Base-by-base conservation (phyloP, 805 yeast species). In the Candida verbasci region DNA sequence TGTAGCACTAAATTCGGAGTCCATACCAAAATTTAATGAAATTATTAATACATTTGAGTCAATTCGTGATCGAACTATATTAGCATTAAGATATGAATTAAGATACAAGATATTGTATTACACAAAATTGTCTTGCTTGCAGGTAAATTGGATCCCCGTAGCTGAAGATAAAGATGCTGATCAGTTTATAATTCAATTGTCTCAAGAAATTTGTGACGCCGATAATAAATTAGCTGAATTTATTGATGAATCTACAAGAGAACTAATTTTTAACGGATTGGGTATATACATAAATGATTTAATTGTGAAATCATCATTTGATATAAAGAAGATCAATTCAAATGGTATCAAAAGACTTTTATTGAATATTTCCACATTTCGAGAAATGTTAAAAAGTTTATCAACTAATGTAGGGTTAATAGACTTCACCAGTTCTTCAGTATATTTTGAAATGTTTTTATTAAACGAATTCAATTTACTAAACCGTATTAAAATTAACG, bases 361-460 rank as follows among this genome's bases (percentile, higher is more conserved):
- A 40, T 63, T 77, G 46, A 82, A 82, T 51, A 75, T 83, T 15
- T 65, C 77, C 35, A 78, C 82, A 1, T 56, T 82, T 29, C 87
- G 80, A 57, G 89, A 82, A 52, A 74, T 79, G 72, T 66, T 83
- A 38, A 69, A 83, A 41, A 76, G 74, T 41, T 68, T 82, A 23
- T 69, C 75, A 51, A 51, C 56, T 17, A 65, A 68, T 40, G 78
- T 82, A 0, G 71, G 70, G 25, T 63, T 62, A 14, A 76, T 80
- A 10, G 72, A 77, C 42, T 80, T 82, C 49, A 52, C 67, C 17
- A 57, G 65, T 18, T 69, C 84, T 1, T 60, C 79, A 3, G 52
- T 62, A 11, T 83, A 77, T 60, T 83, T 74, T 52, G 79, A 77
- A 34, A 47, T 74, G 46, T 71, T 77, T 53, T 72, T 76, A 17